phyloP scores from a whole-genome alignment of 768 basidiomycete species.

The Rossbeevera mucosa region DNA sequence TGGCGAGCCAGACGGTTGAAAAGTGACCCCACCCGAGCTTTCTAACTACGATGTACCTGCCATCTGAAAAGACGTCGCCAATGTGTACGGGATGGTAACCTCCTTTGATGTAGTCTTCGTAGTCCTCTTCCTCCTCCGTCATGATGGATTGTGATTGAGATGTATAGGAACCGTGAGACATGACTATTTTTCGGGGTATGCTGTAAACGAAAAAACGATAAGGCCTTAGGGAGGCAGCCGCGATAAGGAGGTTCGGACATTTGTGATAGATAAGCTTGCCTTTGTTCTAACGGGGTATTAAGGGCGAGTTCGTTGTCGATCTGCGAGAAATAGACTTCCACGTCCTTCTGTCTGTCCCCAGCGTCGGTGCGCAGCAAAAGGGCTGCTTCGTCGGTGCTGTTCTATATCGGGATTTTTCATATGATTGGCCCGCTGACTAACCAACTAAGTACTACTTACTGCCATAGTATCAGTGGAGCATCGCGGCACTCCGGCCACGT shows the following conservation, averaged over 20 bases:
- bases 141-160: slow-evolving; percentile 73
- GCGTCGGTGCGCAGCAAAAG: slow-evolving; percentile 13
- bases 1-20: slow-evolving; percentile 88
- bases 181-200: slow-evolving; percentile 36
- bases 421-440: slow-evolving; percentile 32
- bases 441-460: too few species aligned
- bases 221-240: slow-evolving; percentile 19
- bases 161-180: slow-evolving; percentile 74
- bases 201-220: slow-evolving; percentile 33
- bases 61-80: slow-evolving; percentile 85
- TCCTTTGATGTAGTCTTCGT: slow-evolving; percentile 82
- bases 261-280: slow-evolving; percentile 31
- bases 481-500: too few species aligned
- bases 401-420: slow-evolving; percentile 24
- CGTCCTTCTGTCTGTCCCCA: neutral
- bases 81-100: slow-evolving; percentile 94
- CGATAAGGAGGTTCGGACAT: slow-evolving; percentile 29
- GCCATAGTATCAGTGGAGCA: too few species aligned
- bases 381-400: neutral
- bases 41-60: slow-evolving; percentile 83
- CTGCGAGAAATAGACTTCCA: neutral
- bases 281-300: slow-evolving; percentile 27
- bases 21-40: slow-evolving; percentile 98
- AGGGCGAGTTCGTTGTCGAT: neutral
- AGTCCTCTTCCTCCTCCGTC: slow-evolving; percentile 91